Conservation (phyloP, 495 filamentous ascomycete species). For the Pyronema omphalodes region DNA sequence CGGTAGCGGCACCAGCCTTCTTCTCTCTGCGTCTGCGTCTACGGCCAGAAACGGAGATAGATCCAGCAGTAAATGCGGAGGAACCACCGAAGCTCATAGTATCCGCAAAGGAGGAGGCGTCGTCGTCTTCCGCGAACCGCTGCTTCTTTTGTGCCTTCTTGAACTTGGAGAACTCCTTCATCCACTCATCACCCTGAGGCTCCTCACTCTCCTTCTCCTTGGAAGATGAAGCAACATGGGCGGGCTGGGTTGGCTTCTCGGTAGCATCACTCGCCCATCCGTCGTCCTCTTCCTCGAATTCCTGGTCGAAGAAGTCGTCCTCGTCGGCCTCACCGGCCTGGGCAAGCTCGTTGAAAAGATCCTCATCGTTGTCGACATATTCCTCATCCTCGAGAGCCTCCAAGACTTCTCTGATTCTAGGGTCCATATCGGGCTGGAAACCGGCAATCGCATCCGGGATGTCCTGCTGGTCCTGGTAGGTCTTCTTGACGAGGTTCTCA, state of each 20-base stretch:
- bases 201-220: not conserved
- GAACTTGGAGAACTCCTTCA: slow-evolving; percentile 77
- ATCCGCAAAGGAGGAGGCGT: slow-evolving; percentile 11
- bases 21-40: slow-evolving; percentile 44
- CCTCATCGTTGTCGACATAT: slow-evolving; percentile 80
- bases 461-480: slow-evolving; percentile 87
- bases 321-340: slow-evolving; percentile 52
- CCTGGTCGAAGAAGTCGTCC: slow-evolving; percentile 45
- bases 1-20: slow-evolving; percentile 81
- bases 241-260: slow-evolving; percentile 39
- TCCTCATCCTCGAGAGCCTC: slow-evolving; percentile 93
- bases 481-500: slow-evolving; percentile 48
- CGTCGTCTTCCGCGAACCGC: slow-evolving; percentile 4
- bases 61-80: slow-evolving; percentile 31
- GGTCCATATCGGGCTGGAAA: slow-evolving; percentile 98
- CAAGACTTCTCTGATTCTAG: slow-evolving; percentile 71
- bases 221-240: not conserved
- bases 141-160: slow-evolving; percentile 48
- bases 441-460: slow-evolving; percentile 78
- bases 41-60: slow-evolving; percentile 12
- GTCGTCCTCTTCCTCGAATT: slow-evolving; percentile 40
- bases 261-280: slow-evolving; percentile 95
- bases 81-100: slow-evolving; percentile 27
- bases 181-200: slow-evolving; percentile 41
- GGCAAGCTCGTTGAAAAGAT: slow-evolving; percentile 63